Evolutionary conservation across 768 basidiomycete genomes (phyloP), one percentile per base, ranked within the genome.

Genomic region (Suillus subluteus): DNA sequence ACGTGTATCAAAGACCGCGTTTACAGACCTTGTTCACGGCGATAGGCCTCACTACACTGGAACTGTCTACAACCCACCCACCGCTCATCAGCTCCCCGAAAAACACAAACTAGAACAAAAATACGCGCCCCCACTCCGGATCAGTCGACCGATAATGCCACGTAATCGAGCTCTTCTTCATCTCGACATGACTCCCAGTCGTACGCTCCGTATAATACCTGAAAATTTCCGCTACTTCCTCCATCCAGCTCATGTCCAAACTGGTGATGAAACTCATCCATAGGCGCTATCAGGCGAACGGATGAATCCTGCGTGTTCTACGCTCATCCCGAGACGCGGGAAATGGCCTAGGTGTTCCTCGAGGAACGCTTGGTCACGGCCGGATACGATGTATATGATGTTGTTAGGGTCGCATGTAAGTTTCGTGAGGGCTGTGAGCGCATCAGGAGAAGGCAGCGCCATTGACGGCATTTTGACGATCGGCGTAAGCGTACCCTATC

Each of bases 121-220:
- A 26, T 18, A 86, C 91, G 74, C 76, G 92, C 89, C 96, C 96
- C 89, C 96, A 99, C 80, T 97, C 95, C 0, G 97, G 97, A 79
- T 99, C 54, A 54, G 54, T 32, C 9, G 54, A 54, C 4, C 54
- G 54, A 54, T 54, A 54, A 21, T 54, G 54, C 97, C 97, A 99
- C 52, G 96, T 98, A 76, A 99, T 93, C 67, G 92, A 92, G 73
- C 94, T 95, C 86, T 96, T 96, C 88, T 99, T 99, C 77, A 91
- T 83, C 84, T 99, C 97, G 67, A 99, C 94, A 73, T 92, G 91
- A 70, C 92, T 92, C 23, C 97, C 97, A 43, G 95, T 94, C 71
- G 97, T 99, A 62, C 97, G 83, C 87, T 97, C 96, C 21, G 95
- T 97, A 79, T 97, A 97, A 80, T 97, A 99, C 78, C 86, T 87